Evolutionary conservation across 257 asterid genomes (phyloP).

Genomic region (Solanum sitiens): DNA sequence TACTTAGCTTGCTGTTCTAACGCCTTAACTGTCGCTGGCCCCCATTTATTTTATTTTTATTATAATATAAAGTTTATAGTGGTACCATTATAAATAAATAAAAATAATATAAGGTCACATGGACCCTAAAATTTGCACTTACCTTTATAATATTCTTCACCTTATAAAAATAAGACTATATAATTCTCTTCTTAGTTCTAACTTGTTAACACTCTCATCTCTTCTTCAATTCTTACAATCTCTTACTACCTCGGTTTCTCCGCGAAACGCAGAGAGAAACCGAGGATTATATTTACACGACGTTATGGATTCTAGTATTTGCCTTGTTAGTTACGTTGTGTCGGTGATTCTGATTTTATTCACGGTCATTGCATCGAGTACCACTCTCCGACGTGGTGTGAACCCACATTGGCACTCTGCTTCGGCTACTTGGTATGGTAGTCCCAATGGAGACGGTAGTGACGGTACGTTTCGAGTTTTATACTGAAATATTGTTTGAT

Average conservation of each 20-base stretch:
- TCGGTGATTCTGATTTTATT: not conserved
- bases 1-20: constrained; percentile 43
- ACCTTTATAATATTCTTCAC: not conserved
- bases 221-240: not conserved
- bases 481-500: not conserved
- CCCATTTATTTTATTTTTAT: not conserved
- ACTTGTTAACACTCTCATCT: not conserved
- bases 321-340: not conserved
- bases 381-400: constrained; percentile 6
- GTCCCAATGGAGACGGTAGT: constrained; percentile 95
- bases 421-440: constrained; percentile 96
- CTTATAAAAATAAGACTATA: not conserved
- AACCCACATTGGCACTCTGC: constrained; percentile 63
- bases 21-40: constrained; percentile 67
- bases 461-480: constrained; percentile 17
- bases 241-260: constrained; percentile 22
- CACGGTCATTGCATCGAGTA: not conserved
- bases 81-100: constrained; percentile 30
- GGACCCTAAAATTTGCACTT: not conserved
- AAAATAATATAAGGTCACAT: constrained; percentile 1
- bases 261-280: constrained; percentile 25
- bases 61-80: not conserved
- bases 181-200: not conserved
- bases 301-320: constrained; percentile 16
- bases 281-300: not conserved